Base-by-base conservation (phyloP, 345 rosid genomes). In the Gossypium sturtianum region DNA sequence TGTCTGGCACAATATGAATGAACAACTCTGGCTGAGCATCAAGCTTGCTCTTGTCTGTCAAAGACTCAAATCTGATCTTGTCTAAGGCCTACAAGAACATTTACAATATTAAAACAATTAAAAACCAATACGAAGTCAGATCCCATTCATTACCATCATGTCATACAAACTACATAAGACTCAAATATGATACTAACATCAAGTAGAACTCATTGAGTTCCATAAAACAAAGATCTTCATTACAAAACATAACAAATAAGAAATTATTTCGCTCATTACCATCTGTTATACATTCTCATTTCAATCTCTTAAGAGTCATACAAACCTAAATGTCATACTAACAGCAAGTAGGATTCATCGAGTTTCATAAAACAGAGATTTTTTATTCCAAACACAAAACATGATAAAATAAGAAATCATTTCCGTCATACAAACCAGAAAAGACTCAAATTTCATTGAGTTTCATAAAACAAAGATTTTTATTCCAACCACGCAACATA, bases 21-120 rank as follows among this genome's bases (percentile, higher is more conserved):
- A 92, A 92, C 19, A 92, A 89, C 78, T 92, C 97, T 0, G 97
- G 95, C 66, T 92, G 97, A 17, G 66, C 88, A 81, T 92, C 94
- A 0, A 93, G 90, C 88, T 90, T 93, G 86, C 90, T 89, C 87
- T 93, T 93, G 59, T 93, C 94, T 0, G 98, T 91, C 88, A 93
- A 86, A 52, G 91, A 83, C 86, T 93, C 98, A 59, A 93, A 93
- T 57, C 98, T 80, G 34, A 93, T 93, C 79, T 93, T 93, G 75
- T 93, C 98, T 83, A 93, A 76, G n/a, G 98, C 98, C 98, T 90
- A 44, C 15, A 38, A n/a, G 16, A 15, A 29, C 0, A 44, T 22
- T 41, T 12, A 20, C 17, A 41, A 62, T 22, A 15, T 6, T 0
- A 47, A 44, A 25, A 67, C 9, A 29, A 2, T 64, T 38, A 64